A percentile compares a stretch with the other conserved stretches of the same genome.
phyloP scores from a whole-genome alignment of 148 eudicot genomes.

The Rhododendron ferrugineum region DNA sequence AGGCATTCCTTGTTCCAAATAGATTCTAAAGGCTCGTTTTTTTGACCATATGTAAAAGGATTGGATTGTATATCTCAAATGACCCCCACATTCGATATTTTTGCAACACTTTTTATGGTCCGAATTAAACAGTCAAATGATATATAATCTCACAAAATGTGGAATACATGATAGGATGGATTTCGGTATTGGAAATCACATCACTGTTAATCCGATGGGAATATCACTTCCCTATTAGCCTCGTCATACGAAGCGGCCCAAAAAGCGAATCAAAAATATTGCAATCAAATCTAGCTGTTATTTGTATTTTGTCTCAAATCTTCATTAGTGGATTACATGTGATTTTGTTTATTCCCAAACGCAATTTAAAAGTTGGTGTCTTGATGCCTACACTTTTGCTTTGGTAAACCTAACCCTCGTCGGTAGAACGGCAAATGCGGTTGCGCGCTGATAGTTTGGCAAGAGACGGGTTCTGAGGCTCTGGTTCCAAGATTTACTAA shows the following conservation, averaged over 20 bases:
- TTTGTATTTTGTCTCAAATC: neutral
- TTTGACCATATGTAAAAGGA: too few species aligned
- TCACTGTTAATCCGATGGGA: too few species aligned
- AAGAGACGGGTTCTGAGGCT: too few species aligned
- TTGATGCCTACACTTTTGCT: neutral
- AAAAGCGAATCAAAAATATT: neutral
- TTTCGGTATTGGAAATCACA: too few species aligned
- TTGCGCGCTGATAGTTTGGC: too few species aligned
- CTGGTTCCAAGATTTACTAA: too few species aligned
- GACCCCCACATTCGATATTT: neutral
- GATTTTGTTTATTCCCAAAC: neutral
- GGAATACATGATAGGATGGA: neutral
- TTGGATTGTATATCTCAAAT: neutral
- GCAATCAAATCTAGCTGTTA: too few species aligned
- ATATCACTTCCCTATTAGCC: too few species aligned
- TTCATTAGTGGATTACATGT: neutral
- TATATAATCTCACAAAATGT: too few species aligned
- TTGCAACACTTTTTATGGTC: neutral
- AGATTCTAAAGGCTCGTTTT: neutral
- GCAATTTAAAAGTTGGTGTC: neutral
- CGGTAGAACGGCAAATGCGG: too few species aligned
- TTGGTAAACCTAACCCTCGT: neutral
- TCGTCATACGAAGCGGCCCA: neutral
- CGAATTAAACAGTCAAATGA: neutral
- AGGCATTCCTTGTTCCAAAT: neutral